These are phyloP conservation scores for Botrytis deweyae DNA, from an alignment of 2,329 filamentous ascomycete species.

Conservation along the genomic window DNA sequence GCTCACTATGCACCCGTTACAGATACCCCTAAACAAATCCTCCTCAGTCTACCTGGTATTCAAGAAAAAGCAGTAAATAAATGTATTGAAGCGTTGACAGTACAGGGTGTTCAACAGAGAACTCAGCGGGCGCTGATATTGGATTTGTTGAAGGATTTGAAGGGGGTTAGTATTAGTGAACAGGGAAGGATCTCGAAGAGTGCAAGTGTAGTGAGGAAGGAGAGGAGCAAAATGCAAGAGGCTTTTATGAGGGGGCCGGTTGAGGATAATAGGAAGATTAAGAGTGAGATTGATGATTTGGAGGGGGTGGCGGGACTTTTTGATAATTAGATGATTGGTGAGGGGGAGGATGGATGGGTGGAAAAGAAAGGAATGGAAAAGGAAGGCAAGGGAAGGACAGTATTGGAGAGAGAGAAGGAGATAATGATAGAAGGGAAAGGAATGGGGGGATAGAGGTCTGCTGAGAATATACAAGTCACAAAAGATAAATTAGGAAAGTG, in stretches of 20 bases:
- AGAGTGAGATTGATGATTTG: slow-evolving; percentile 25
- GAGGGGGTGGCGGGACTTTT: slow-evolving; percentile 39
- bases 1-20: slow-evolving; percentile 71
- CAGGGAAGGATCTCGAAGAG: slow-evolving; percentile 76
- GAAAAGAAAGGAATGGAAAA: background rate
- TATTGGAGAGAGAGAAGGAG: no score
- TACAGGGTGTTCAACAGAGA: slow-evolving; percentile 61
- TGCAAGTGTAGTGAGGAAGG: slow-evolving; percentile 45
- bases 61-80: slow-evolving; percentile 64
- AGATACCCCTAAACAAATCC: slow-evolving; percentile 67
- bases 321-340: slow-evolving; percentile 17
- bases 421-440: background rate
- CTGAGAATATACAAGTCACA: background rate
- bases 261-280: slow-evolving; percentile 23
- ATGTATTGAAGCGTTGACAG: slow-evolving; percentile 60
- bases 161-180: slow-evolving; percentile 90
- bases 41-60: slow-evolving; percentile 80
- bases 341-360: background rate
- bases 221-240: slow-evolving; percentile 61
- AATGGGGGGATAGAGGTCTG: background rate
- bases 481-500: background rate
- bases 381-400: background rate
- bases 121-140: slow-evolving; percentile 79
- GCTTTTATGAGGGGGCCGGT: slow-evolving; percentile 57
- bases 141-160: slow-evolving; percentile 79